A percentile compares a stretch with the other conserved stretches of the same genome.
Conservation (phyloP, 2,329 filamentous ascomycete species). For the Scedosporium dehoogii region DNA sequence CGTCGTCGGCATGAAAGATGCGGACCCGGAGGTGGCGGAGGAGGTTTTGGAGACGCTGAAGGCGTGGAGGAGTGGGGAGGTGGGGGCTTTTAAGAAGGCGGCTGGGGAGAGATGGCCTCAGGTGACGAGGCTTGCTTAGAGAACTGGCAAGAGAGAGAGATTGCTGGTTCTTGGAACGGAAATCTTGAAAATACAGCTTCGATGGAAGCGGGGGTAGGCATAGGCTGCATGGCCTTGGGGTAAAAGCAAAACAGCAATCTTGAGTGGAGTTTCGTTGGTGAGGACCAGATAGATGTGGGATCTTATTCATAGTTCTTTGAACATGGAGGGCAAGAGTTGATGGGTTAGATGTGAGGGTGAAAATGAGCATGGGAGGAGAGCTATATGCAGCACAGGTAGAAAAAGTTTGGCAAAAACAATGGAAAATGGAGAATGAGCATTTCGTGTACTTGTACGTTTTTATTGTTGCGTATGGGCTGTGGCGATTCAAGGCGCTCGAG, state of each 20-base stretch:
- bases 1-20: constrained; percentile 40
- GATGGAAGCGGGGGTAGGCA: background rate
- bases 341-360: too few relatives aligned
- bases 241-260: constrained; percentile 7
- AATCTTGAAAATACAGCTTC: background rate
- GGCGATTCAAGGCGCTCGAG: too few relatives aligned
- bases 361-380: too few relatives aligned
- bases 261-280: background rate
- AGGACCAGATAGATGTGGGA: background rate
- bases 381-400: too few relatives aligned
- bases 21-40: constrained; percentile 46
- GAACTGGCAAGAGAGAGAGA: background rate
- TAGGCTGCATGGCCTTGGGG: background rate
- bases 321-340: background rate
- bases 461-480: too few relatives aligned
- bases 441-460: too few relatives aligned
- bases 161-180: background rate
- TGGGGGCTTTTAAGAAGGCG: constrained; percentile 36
- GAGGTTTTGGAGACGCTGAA: constrained; percentile 32
- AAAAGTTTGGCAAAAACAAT: too few relatives aligned
- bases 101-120: constrained; percentile 41
- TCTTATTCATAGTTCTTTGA: background rate
- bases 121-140: constrained; percentile 33
- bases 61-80: constrained; percentile 39
- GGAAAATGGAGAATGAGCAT: too few relatives aligned